Evolutionary conservation across 768 basidiomycete genomes (phyloP).

Genomic region (Termitomyces sp.): DNA sequence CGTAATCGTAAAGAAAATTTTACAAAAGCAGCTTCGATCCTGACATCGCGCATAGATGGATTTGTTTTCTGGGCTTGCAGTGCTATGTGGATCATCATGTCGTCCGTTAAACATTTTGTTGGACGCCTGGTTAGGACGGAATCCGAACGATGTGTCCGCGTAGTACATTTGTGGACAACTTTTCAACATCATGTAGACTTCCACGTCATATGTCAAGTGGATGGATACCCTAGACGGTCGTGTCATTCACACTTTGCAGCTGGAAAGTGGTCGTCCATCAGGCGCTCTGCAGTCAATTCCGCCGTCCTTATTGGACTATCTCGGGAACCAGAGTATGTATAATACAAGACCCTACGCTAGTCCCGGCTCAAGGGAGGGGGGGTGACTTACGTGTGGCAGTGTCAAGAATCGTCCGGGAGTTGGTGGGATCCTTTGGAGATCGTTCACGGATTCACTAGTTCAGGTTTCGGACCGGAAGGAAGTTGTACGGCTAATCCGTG

Average conservation of each 20-base stretch:
- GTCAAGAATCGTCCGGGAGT: slow-evolving; percentile 44
- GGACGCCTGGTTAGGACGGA: slow-evolving; percentile 47
- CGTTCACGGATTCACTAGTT: slow-evolving; percentile 55
- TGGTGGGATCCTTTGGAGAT: slow-evolving; percentile 77
- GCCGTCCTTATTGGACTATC: slow-evolving; percentile 42
- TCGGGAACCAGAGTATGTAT: slow-evolving; percentile 46
- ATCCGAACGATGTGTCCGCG: slow-evolving; percentile 48
- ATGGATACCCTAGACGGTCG: slow-evolving; percentile 63
- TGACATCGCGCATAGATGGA: slow-evolving; percentile 54
- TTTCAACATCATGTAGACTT: slow-evolving; percentile 28
- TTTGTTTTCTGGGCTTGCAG: slow-evolving; percentile 74
- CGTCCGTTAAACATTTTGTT: not conserved
- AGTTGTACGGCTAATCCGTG: slow-evolving; percentile 66
- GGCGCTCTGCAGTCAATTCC: slow-evolving; percentile 30
- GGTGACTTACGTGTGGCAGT: too few species aligned
- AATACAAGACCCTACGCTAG: slow-evolving; percentile 42
- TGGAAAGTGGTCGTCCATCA: slow-evolving; percentile 57
- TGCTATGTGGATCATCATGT: slow-evolving; percentile 46
- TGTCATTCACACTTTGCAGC: slow-evolving; percentile 47
- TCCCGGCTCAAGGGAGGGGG: slow-evolving; percentile 63
- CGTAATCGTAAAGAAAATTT: slow-evolving; percentile 16
- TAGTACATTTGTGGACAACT: not conserved
- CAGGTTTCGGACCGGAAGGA: slow-evolving; percentile 36
- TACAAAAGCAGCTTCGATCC: slow-evolving; percentile 15
- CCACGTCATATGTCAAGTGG: slow-evolving; percentile 73